Evolutionary conservation across 1,139 yeast species (phyloP).

Genomic region (Diutina pseudorugosa): DNA sequence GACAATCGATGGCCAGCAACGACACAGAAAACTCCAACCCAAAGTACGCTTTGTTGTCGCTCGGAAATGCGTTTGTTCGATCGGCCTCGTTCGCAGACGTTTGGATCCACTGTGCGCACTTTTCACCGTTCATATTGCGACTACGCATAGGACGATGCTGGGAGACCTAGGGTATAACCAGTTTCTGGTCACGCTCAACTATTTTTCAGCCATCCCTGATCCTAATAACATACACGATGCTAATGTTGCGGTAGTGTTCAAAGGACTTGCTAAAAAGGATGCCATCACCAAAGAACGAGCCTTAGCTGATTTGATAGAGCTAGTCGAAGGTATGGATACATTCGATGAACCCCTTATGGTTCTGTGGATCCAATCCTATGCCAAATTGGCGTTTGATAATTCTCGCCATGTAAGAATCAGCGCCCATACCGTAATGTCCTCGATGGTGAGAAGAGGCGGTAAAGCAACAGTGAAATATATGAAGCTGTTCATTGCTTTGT

Average conservation of each 20-base stretch:
- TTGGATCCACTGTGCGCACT: neutral
- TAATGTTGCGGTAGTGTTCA: conserved; percentile 54
- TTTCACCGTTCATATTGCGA: neutral
- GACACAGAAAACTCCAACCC: neutral
- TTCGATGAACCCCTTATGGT: conserved; percentile 39
- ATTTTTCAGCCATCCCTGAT: conserved; percentile 72
- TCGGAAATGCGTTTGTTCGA: neutral
- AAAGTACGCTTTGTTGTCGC: neutral
- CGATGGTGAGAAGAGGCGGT: conserved; percentile 37
- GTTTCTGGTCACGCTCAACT: conserved; percentile 59
- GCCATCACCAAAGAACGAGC: conserved; percentile 79
- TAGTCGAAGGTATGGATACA: conserved; percentile 9
- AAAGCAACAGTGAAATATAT: conserved; percentile 47
- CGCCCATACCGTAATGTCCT: conserved; percentile 55
- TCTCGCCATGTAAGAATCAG: conserved; percentile 50
- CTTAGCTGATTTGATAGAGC: conserved; percentile 35
- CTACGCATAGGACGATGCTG: conserved; percentile 6
- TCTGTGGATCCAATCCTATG: conserved; percentile 74
- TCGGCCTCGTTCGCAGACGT: neutral
- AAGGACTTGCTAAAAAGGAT: conserved; percentile 66
- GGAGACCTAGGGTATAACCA: conserved; percentile 37
- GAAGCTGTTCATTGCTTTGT: conserved; percentile 57
- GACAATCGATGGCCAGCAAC: no score
- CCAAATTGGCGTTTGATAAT: conserved; percentile 64
- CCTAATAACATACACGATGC: conserved; percentile 44